phyloP scores from a whole-genome alignment of 2,329 filamentous ascomycete genomes.

The Monilinia laxa region DNA sequence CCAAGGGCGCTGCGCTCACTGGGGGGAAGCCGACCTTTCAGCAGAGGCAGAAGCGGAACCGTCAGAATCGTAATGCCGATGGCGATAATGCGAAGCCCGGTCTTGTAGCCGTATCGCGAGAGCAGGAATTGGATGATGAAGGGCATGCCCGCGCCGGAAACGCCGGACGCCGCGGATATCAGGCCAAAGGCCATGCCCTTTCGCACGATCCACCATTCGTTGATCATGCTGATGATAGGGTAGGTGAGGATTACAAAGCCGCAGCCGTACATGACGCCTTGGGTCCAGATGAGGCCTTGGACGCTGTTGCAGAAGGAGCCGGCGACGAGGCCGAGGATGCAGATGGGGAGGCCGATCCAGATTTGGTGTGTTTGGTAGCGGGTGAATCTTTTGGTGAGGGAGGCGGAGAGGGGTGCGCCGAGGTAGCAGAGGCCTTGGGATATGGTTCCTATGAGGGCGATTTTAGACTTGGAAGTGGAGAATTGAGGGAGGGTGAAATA shows the following conservation, averaged over 20 bases:
- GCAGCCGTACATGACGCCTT: constrained; percentile 61
- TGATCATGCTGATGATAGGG: constrained; percentile 57
- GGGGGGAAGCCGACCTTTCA: constrained; percentile 48
- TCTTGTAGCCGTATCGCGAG: constrained; percentile 44
- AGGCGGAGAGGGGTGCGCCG: neutral
- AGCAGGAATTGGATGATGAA: constrained; percentile 30
- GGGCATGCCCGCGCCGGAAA: neutral
- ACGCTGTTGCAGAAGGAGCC: constrained; percentile 55
- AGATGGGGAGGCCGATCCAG: constrained; percentile 38
- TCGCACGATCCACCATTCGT: constrained; percentile 61
- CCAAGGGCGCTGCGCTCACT: constrained; percentile 34
- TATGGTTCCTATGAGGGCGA: constrained; percentile 9
- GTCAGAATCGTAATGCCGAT: constrained; percentile 44
- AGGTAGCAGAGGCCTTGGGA: constrained; percentile 13
- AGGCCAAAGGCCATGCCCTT: constrained; percentile 45
- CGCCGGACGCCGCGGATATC: neutral
- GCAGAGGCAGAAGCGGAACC: constrained; percentile 44
- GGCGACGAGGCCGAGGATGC: constrained; percentile 42
- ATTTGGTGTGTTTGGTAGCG: neutral
- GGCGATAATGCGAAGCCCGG: constrained; percentile 44
- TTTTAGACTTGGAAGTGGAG: neutral
- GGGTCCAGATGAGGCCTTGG: constrained; percentile 56
- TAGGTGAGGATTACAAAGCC: constrained; percentile 57
- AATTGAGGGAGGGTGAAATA: constrained; percentile 3
- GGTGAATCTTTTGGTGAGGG: constrained; percentile 12